Base-by-base conservation (phyloP, 2,329 filamentous ascomycete species). In the Scedosporium dehoogii region DNA sequence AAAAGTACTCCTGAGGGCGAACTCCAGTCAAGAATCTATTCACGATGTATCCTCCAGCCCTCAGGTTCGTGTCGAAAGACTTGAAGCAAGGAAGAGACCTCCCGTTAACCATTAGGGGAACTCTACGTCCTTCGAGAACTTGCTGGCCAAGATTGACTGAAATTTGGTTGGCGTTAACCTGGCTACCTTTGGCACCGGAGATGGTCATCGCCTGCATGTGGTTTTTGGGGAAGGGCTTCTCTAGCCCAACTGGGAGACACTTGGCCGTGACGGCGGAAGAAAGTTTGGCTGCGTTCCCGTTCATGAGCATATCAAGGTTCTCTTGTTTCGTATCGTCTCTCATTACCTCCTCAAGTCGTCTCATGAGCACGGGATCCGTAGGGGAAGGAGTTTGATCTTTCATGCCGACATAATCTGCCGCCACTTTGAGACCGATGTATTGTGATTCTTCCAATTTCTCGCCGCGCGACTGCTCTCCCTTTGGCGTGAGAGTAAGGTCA, bases 201-300 rank as follows among this genome's bases (percentile, higher is more conserved):
- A 88, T 89, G 23, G 94, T 99, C 94, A 99, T 99, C 67, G 90
- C 86, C 79, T 99, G 94, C 93, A 99, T 99, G 76, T 97, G 93
- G 71, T 99, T 99, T 71, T 88, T 89, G 1, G 94, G 94, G 75
- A 99, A 99, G 6, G 89, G 85, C 76, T 97, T 99, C 69, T 90
- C 86, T 29, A 99, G 83, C 51, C 90, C 91, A 21, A 79, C 76
- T 0, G 94, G 94, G 67, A 99, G 81, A 74, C 92, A 96, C 2
- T 84, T 83, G 57, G 81, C 81, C 9, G 92, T 96, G 55, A 97
- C 87, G 1, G 80, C 83, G 16, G 89, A 87, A 3, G 93, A 97
- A 27, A 99, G 83, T 3, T 82, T 75, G 12, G 81, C 80, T 59
- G 86, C 88, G 59, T 81, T 81, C 27, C 83, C 80, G 71, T 96